These are phyloP conservation scores for Dorcoceras hygrometricum DNA, from an alignment of 257 asterid genomes.

Conservation along the genomic window DNA sequence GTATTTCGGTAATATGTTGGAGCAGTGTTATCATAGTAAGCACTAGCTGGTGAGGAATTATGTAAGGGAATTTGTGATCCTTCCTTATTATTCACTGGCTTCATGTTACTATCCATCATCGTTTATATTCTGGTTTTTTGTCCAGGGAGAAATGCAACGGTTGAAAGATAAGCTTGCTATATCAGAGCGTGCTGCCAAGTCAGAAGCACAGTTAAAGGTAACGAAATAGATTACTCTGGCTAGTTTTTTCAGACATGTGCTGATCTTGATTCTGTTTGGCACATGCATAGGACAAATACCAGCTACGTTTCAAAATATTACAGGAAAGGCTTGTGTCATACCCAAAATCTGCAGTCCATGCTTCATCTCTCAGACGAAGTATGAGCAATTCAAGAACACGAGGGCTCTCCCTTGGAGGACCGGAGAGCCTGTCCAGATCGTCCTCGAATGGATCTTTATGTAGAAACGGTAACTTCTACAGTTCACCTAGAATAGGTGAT, in stretches of 20 bases:
- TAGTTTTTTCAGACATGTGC: slow-evolving; percentile 16
- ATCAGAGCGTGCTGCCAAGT: slow-evolving; percentile 82
- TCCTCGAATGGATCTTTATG: slow-evolving; percentile 46
- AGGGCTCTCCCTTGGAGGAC: slow-evolving; percentile 66
- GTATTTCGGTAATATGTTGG: too few relatives aligned
- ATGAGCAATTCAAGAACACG: slow-evolving; percentile 48
- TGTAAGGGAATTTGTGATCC: neutral
- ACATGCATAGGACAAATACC: slow-evolving; percentile 68
- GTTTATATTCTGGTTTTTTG: neutral
- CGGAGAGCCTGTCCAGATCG: slow-evolving; percentile 45
- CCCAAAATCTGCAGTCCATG: slow-evolving; percentile 41
- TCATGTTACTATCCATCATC: neutral
- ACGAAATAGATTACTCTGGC: slow-evolving; percentile 26
- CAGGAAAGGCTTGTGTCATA: slow-evolving; percentile 69
- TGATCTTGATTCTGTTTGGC: slow-evolving; percentile 21
- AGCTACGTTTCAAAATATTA: slow-evolving; percentile 75
- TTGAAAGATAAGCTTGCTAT: slow-evolving; percentile 70
- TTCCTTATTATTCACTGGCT: neutral
- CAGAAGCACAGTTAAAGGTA: slow-evolving; percentile 80
- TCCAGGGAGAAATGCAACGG: slow-evolving; percentile 75
- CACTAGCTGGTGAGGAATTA: too few relatives aligned
- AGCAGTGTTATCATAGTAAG: too few relatives aligned
- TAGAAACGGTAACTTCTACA: slow-evolving; percentile 35
- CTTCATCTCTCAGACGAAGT: slow-evolving; percentile 47
- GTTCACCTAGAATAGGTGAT: slow-evolving; percentile 33